These are phyloP conservation scores for Botryotinia globosa DNA, from an alignment of 2,329 filamentous ascomycete species.

Conservation along the genomic window DNA sequence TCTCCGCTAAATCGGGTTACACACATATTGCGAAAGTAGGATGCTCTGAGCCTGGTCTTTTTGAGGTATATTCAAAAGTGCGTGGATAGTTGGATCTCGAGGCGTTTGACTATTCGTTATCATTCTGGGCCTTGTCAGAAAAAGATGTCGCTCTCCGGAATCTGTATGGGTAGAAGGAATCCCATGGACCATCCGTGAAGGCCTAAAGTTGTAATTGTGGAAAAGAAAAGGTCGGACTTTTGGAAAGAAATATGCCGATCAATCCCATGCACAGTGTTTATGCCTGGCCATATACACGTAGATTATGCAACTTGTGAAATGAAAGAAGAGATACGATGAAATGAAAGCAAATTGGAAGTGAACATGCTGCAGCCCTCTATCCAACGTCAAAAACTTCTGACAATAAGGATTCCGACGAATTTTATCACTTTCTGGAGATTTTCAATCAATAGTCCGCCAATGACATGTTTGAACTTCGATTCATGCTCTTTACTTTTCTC, in stretches of 20 bases:
- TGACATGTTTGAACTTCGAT: not conserved
- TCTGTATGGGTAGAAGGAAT: not conserved
- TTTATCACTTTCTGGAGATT: not conserved
- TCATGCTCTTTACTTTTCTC: not conserved
- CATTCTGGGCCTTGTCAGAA: not conserved
- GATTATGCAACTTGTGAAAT: not conserved
- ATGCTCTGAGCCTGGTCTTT: not conserved
- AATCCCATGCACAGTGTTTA: not conserved
- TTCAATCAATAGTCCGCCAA: not conserved
- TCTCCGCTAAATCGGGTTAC: not conserved
- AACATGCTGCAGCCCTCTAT: not conserved
- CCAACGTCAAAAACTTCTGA: not conserved
- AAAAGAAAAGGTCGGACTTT: not conserved
- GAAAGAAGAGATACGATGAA: not conserved
- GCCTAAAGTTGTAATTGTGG: too few relatives aligned
- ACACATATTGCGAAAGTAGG: not conserved
- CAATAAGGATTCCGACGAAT: accelerated
- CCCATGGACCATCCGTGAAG: not conserved
- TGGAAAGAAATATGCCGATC: not conserved
- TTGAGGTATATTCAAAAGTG: not conserved
- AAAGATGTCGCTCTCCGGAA: not conserved
- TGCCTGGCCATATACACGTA: not conserved
- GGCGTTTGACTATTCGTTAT: not conserved
- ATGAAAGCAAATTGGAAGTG: not conserved
- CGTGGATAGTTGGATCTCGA: too few relatives aligned